A percentile compares a stretch with the other conserved stretches of the same genome.
Conservation (phyloP, 2,329 filamentous ascomycete genomes). For the Aspergillus luchuensis region DNA sequence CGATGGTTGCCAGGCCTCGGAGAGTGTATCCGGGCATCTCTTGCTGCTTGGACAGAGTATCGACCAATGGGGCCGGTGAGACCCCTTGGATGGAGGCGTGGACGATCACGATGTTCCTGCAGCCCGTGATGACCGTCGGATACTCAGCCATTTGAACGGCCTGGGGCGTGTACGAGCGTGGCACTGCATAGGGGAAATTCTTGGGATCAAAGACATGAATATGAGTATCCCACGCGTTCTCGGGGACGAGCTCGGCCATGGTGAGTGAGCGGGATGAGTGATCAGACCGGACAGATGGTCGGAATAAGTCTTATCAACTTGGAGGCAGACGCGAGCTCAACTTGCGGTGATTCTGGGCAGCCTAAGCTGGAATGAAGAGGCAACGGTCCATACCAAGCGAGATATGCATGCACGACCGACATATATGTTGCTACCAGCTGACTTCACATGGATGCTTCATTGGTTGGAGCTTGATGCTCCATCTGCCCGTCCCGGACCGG, state of each 20-base stretch:
- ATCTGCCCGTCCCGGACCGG: neutral
- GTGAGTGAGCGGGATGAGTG: neutral
- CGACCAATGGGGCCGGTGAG: neutral
- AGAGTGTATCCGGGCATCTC: neutral
- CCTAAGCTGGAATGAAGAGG: neutral
- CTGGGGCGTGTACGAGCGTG: neutral
- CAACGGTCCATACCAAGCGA: neutral
- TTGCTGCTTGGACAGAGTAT: neutral
- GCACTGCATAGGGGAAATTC: neutral
- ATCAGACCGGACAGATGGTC: neutral
- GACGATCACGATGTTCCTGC: neutral
- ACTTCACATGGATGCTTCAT: neutral
- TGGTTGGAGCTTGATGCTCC: slow-evolving; percentile 1
- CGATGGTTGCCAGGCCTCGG: neutral
- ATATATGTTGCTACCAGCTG: neutral
- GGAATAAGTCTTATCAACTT: neutral
- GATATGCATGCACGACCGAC: neutral
- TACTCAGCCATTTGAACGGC: neutral
- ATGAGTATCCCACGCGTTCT: neutral
- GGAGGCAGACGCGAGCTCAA: too few relatives aligned
- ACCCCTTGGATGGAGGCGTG: neutral
- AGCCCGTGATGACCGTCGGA: neutral
- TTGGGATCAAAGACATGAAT: slow-evolving; percentile 1
- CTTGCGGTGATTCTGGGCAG: neutral
- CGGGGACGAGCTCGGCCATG: neutral